Percentiles rank a stretch among this genome's conserved stretches.
Evolutionary conservation across 2,329 filamentous ascomycete species (phyloP).

Genomic region (Cordyceps pruinosa): DNA sequence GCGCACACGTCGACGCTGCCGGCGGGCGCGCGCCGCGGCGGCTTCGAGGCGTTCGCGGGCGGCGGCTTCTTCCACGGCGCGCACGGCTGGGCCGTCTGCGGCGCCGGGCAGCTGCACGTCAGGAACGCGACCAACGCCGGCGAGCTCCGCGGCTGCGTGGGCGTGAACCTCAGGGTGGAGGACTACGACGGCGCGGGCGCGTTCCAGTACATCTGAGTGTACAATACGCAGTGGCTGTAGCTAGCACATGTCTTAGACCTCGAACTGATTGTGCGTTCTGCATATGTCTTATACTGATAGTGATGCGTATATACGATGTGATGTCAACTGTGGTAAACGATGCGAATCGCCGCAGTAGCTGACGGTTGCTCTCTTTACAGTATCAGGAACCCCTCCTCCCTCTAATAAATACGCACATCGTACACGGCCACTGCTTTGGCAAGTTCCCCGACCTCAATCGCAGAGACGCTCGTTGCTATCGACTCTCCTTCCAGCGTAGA

Average conservation of each 20-base stretch:
- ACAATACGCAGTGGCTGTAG: not conserved
- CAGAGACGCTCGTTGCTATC: not conserved
- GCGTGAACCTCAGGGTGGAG: not conserved
- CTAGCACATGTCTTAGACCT: not conserved
- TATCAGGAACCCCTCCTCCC: too few relatives aligned
- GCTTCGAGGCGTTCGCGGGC: not conserved
- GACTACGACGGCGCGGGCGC: not conserved
- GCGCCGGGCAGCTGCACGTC: not conserved
- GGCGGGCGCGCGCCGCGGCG: not conserved
- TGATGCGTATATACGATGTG: too few relatives aligned
- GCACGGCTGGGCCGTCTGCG: not conserved
- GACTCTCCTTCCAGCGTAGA: not conserved
- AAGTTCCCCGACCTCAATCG: not conserved
- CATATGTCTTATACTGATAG: too few relatives aligned
- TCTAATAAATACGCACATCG: not conserved
- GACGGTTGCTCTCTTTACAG: too few relatives aligned
- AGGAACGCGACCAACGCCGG: not conserved
- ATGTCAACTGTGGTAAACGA: too few relatives aligned
- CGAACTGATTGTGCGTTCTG: not conserved
- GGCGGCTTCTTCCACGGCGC: too few relatives aligned
- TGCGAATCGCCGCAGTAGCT: too few relatives aligned
- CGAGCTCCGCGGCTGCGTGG: not conserved
- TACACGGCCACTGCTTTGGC: not conserved
- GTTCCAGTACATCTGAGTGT: not conserved
- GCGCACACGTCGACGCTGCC: not conserved